These are phyloP conservation scores for Furcasterigmium sp. DNA, from an alignment of 2,329 filamentous ascomycete genomes.

Conservation along the genomic window DNA sequence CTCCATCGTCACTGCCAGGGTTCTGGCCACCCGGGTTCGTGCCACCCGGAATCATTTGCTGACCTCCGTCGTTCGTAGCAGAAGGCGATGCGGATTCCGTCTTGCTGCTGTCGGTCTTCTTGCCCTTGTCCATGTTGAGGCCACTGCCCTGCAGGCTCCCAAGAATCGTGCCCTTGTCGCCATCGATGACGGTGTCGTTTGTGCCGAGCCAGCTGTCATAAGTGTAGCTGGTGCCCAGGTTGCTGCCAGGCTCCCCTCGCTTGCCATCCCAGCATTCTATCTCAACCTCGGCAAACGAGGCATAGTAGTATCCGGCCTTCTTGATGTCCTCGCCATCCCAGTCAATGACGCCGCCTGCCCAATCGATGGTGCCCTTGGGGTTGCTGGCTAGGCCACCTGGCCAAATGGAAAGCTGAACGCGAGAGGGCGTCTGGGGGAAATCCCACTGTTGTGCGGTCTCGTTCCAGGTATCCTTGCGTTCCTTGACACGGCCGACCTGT, in stretches of 20 bases:
- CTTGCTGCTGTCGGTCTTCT: constrained; percentile 12
- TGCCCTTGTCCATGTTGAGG: constrained; percentile 57
- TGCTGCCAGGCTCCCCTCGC: constrained; percentile 56
- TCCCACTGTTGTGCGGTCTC: constrained; percentile 72
- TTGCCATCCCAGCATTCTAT: constrained; percentile 75
- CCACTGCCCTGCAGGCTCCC: constrained; percentile 79
- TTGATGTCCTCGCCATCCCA: constrained; percentile 81
- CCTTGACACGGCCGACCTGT: constrained; percentile 65
- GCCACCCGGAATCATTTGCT: constrained; percentile 20
- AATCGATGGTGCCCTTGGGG: constrained; percentile 76
- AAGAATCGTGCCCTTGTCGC: constrained; percentile 69
- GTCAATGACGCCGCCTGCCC: constrained; percentile 87
- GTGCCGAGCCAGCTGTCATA: constrained; percentile 62
- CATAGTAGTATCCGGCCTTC: constrained; percentile 82
- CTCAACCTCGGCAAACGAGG: constrained; percentile 69
- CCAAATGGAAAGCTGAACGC: constrained; percentile 93
- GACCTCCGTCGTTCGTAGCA: neutral
- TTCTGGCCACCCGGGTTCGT: constrained; percentile 4
- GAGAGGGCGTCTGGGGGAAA: constrained; percentile 86
- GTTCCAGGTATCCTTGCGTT: constrained; percentile 82
- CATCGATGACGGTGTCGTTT: constrained; percentile 73
- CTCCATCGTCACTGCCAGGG: constrained; percentile 18
- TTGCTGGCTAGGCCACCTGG: constrained; percentile 80
- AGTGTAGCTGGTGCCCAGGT: constrained; percentile 67
- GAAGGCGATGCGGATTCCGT: constrained; percentile 7